phyloP scores from a whole-genome alignment of 1,284 basidiomycete genomes.

The Abortiporus biennis region DNA sequence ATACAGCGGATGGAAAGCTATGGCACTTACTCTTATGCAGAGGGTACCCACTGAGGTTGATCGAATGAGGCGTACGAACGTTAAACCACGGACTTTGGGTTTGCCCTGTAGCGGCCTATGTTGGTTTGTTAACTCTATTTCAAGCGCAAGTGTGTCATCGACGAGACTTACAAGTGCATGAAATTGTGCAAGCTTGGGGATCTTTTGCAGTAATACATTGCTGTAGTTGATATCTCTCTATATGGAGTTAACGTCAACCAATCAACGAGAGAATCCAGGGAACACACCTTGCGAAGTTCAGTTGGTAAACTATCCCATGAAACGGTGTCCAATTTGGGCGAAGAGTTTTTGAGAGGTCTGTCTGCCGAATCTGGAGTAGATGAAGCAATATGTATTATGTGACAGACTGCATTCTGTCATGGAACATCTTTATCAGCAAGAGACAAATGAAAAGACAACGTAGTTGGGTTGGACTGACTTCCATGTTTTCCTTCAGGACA shows the following conservation, averaged over 20 bases:
- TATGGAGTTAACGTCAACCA: background rate
- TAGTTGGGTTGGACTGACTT: conserved; percentile 15
- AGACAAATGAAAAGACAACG: conserved; percentile 4
- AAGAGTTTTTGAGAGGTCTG: conserved; percentile 50
- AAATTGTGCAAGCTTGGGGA: conserved; percentile 45
- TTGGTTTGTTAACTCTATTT: conserved; percentile 1
- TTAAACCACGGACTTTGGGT: conserved; percentile 1
- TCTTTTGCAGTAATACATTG: conserved; percentile 39
- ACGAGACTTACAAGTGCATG: conserved; percentile 38
- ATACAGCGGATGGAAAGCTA: background rate
- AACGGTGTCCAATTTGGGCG: conserved; percentile 45
- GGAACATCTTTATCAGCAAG: conserved; percentile 12
- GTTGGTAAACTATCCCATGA: conserved; percentile 59
- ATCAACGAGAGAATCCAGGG: background rate
- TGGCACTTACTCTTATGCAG: background rate
- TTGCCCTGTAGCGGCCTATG: background rate
- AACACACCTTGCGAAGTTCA: conserved; percentile 56
- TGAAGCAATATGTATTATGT: conserved; percentile 61
- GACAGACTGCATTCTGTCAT: conserved; percentile 28
- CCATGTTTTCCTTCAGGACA: conserved; percentile 25
- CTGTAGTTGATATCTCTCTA: conserved; percentile 60
- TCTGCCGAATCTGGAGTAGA: conserved; percentile 46
- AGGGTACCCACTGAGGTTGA: background rate
- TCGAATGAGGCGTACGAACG: conserved; percentile 1
- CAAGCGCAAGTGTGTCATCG: conserved; percentile 8